phyloP scores from a whole-genome alignment of 2,329 filamentous ascomycete genomes.

The Penicillium sp. region DNA sequence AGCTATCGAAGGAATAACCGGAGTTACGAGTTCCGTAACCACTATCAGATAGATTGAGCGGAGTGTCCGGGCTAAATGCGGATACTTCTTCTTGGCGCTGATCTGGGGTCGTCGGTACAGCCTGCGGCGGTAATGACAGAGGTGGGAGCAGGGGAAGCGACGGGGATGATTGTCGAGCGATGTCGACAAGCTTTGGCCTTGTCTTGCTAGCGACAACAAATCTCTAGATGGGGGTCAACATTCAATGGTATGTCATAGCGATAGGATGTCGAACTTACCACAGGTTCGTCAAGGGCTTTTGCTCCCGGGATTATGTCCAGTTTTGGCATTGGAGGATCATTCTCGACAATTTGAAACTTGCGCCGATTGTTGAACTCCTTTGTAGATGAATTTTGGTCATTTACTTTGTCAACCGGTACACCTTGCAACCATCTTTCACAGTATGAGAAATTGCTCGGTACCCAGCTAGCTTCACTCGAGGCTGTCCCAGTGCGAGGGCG shows the following conservation, averaged over 20 bases:
- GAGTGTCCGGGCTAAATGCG: constrained; percentile 41
- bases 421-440: constrained; percentile 40
- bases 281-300: constrained; percentile 21
- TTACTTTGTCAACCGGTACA: constrained; percentile 32
- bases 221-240: constrained; percentile 22
- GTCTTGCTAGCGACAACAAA: constrained; percentile 38
- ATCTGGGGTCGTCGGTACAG: constrained; percentile 37
- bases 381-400: constrained; percentile 24
- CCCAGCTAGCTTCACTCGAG: constrained; percentile 40
- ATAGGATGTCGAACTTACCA: constrained; percentile 19
- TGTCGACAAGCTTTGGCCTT: constrained; percentile 40
- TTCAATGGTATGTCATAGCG: neutral
- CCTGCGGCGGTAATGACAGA: constrained; percentile 19
- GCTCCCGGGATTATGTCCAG: constrained; percentile 18
- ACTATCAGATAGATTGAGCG: constrained; percentile 36
- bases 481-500: constrained; percentile 34
- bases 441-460: constrained; percentile 37
- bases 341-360: constrained; percentile 40
- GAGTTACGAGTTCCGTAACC: constrained; percentile 34
- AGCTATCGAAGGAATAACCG: constrained; percentile 26
- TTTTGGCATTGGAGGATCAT: constrained; percentile 29
- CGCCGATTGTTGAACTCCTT: constrained; percentile 33
- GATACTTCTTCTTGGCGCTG: constrained; percentile 37
- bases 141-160: constrained; percentile 25
- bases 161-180: constrained; percentile 36